Base-by-base conservation (phyloP, 1,284 basidiomycete genomes). In the Cerioporus squamosus region DNA sequence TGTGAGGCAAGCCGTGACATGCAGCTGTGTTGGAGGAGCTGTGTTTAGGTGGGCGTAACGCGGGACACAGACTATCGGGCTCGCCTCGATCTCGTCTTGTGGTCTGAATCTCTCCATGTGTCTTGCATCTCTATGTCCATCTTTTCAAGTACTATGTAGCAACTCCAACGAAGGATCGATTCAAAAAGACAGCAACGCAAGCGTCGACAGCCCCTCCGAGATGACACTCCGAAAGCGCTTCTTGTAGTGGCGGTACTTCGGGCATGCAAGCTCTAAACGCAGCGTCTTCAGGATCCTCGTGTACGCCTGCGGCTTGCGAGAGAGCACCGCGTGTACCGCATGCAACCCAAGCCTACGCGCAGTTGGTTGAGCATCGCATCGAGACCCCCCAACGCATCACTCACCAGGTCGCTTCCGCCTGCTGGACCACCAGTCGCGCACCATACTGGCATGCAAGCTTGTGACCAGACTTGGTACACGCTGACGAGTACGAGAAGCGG, bases 311-410 rank as follows among this genome's bases (percentile, higher is more conserved):
- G 82, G 77, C 63, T 86, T 90, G 31, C 74, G 77, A 2, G 77
- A 77, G 3, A 95, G 72, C 36, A 93, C 81, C 12, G 80, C 76
- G 63, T 85, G 79, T 69, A 95, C 93, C 1, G 93, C 93, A 60
- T 88, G 85, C 45, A 79, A 81, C 15, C 93, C 93, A n/a, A 96
- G 79, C 87, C 93, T 95, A 74, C 18, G 74, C 8, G 29, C 17
- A 46, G 15, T 18, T 17, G 15, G 14, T 36, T 36, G 15, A 36
- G 33, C 33, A 10, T 29, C 33, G 15, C 2, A 5, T 12, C 14
- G 33, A 36, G 2, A 14, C 15, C 15, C 14, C 33, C 12, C 39
- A 26, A 18, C 3, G 7, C 29, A 20, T 3, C 15, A 72, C 84
- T 72, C 67, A 93, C 93, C 88, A 93, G 26, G 80, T 68, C 36